Evolutionary conservation across 1,284 basidiomycete species (phyloP).

Genomic region (Tremellales sp.): DNA sequence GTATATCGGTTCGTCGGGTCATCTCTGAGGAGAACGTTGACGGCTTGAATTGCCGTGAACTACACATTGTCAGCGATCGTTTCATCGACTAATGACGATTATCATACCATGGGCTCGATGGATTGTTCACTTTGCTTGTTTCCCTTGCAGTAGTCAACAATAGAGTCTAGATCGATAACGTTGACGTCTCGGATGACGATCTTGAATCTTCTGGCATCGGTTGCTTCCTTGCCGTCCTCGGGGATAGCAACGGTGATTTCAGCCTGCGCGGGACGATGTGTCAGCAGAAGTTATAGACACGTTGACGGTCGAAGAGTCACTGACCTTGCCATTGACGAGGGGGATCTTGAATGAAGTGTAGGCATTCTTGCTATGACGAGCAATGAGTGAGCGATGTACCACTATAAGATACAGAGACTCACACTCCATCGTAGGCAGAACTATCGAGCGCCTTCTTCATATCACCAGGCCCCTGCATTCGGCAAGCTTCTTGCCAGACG

Average conservation of each 20-base stretch:
- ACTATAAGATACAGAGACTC: slow-evolving; percentile 6
- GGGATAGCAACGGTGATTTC: slow-evolving; percentile 39
- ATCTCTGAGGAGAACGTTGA: slow-evolving; percentile 45
- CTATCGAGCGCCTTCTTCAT: slow-evolving; percentile 25
- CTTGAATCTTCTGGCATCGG: slow-evolving; percentile 42
- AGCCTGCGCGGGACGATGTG: slow-evolving; percentile 14
- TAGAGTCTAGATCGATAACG: slow-evolving; percentile 36
- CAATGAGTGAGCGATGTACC: slow-evolving; percentile 11
- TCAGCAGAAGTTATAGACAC: not conserved
- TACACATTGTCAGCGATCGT: slow-evolving; percentile 7
- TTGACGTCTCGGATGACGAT: slow-evolving; percentile 35
- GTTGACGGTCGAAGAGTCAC: not conserved
- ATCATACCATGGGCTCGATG: slow-evolving; percentile 32
- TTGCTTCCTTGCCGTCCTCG: slow-evolving; percentile 34
- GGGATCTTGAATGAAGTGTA: slow-evolving; percentile 36
- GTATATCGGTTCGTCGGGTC: slow-evolving; percentile 33
- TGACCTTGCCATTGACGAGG: slow-evolving; percentile 25
- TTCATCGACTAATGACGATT: not conserved
- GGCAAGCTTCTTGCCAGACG: slow-evolving; percentile 32
- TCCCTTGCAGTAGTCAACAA: slow-evolving; percentile 37
- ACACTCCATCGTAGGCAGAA: slow-evolving; percentile 40
- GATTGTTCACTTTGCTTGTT: slow-evolving; percentile 34
- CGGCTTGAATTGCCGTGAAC: slow-evolving; percentile 41
- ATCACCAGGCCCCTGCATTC: slow-evolving; percentile 10
- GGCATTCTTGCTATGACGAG: slow-evolving; percentile 34